A percentile compares a stretch with the other conserved stretches of the same genome.
These are phyloP conservation scores for Solanum lignicaule DNA, from an alignment of 257 asterid genomes.

Conservation along the genomic window DNA sequence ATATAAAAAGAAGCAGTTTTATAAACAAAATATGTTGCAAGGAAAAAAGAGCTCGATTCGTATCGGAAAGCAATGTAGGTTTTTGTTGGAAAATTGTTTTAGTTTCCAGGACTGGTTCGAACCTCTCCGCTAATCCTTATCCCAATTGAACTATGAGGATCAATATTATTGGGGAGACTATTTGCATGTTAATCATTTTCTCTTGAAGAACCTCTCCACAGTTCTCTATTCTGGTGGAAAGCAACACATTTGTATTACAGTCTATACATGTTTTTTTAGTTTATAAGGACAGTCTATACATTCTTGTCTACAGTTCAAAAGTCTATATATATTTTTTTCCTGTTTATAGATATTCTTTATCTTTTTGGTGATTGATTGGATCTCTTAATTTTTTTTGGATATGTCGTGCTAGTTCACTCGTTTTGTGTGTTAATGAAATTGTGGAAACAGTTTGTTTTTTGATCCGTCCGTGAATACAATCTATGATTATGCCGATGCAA, in stretches of 20 bases:
- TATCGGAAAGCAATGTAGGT: not conserved
- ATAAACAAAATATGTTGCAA: not conserved
- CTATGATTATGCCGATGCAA: constrained; percentile 65
- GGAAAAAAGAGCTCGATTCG: not conserved
- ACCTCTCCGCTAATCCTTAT: not conserved
- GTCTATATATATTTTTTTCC: not conserved
- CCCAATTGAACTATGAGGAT: not conserved
- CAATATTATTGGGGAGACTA: not conserved
- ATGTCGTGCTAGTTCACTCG: constrained; percentile 12
- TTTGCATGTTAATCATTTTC: not conserved
- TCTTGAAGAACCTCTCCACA: not conserved
- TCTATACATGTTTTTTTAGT: not conserved
- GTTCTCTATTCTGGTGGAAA: not conserved
- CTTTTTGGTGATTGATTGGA: not conserved
- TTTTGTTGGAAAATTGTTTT: not conserved
- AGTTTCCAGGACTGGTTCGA: not conserved
- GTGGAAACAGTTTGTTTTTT: constrained; percentile 55
- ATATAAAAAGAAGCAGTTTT: not conserved
- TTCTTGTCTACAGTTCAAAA: not conserved
- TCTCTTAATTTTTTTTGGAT: not conserved
- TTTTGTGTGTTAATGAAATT: not conserved
- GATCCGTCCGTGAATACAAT: constrained; percentile 60
- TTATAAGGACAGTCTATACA: not conserved
- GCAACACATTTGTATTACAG: not conserved
- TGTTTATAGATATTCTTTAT: not conserved